Base-by-base conservation (phyloP, 352 stramenopile genomes). In the Phytophthora aleatoria region DNA sequence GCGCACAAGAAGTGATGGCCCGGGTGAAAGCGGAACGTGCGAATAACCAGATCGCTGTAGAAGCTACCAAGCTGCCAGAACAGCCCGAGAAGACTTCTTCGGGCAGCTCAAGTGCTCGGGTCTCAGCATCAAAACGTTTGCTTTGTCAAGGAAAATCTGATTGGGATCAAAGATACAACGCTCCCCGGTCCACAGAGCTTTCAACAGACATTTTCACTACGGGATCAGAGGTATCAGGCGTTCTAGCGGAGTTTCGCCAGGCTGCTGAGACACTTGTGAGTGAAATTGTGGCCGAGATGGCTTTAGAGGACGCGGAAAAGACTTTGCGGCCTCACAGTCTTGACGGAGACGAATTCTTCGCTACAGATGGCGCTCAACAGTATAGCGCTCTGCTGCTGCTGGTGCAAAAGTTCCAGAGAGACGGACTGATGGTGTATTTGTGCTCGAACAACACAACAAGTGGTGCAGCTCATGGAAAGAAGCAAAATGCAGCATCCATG, bases 191-290 rank as follows among this genome's bases (percentile, higher is more conserved):
- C 0, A 57, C 5, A 38, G 44, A 64, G 1, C 5, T n/a, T n/a
- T 61, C 58, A 0, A 27, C 20, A 11, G 57, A 72, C 51, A 16
- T 36, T 0, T 64, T 79, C 13, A 31, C 52, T 6, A 16, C 49
- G 4, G 73, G 76, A 7, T 50, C 76, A 7, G 36, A 67, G n/a
- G 59, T 73, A 26, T 72, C 77, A 9, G 2, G 38, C 0, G 57
- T 87, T 5, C 36, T 87, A 10, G 57, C 56, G 3, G 62, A 68
- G 1, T 89, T 89, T 69, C 71, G 67, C 10, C 53, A 72, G n/a
- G 49, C 65, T 39, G 74, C 73, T 2, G 76, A 89, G 43, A 6
- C 36, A 8, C 7, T 72, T 3, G 48, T 81, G 10, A 35, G 65
- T 30, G 41, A 73, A 24, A 73, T 90, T 28, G 38, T 90, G 5